Percentiles rank a stretch among this genome's conserved stretches.
Evolutionary conservation across 768 basidiomycete genomes (phyloP).

Genomic region (Tulasnella sp.): DNA sequence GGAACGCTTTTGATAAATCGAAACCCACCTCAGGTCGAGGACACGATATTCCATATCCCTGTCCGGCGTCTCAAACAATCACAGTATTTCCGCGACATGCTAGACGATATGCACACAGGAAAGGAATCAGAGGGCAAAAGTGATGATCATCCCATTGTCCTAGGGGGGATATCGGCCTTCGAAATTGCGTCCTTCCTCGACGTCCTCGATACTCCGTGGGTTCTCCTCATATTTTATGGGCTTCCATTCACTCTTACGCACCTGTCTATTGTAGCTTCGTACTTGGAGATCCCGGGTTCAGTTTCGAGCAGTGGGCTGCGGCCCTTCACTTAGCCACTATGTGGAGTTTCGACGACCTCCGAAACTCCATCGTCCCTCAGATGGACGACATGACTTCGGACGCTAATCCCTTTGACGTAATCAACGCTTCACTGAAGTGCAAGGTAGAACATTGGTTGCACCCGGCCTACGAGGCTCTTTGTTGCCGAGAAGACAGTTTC

Average conservation of each 20-base stretch:
- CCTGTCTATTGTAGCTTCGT: not conserved
- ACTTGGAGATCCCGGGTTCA: not conserved
- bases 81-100: slow-evolving; percentile 3
- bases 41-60: slow-evolving; percentile 10
- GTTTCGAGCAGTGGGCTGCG: slow-evolving; percentile 20
- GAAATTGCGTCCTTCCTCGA: slow-evolving; percentile 27
- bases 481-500: not conserved
- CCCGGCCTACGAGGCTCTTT: slow-evolving; percentile 22
- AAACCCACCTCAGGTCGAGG: not conserved
- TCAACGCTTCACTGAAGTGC: slow-evolving; percentile 13
- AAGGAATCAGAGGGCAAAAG: not conserved
- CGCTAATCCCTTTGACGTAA: not conserved
- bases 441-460: slow-evolving; percentile 26
- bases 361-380: not conserved
- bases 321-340: slow-evolving; percentile 28
- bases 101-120: not conserved
- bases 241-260: not conserved
- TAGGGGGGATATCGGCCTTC: not conserved
- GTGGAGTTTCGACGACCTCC: slow-evolving; percentile 24
- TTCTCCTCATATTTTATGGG: not conserved
- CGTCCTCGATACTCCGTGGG: not conserved
- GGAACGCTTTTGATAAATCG: not conserved
- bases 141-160: slow-evolving; percentile 8
- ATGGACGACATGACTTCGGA: not conserved
- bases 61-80: not conserved